phyloP scores from a whole-genome alignment of 2,329 filamentous ascomycete species.

The Huntiella savannae region DNA sequence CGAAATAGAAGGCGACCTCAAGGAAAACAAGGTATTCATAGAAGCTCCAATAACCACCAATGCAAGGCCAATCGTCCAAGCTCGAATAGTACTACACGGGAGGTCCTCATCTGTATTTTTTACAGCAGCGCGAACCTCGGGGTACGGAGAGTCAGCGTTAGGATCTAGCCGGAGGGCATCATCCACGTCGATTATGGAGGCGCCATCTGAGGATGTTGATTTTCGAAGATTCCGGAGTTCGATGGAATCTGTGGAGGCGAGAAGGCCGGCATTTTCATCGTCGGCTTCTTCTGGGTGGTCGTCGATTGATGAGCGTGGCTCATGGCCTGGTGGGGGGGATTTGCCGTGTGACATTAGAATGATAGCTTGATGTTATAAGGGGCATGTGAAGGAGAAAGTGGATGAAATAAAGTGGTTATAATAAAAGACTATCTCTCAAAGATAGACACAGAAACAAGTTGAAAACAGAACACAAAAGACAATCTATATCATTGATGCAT shows the following conservation, averaged over 20 bases:
- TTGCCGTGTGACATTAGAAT: neutral
- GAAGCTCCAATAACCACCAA: constrained; percentile 38
- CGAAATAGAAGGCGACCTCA: constrained; percentile 41
- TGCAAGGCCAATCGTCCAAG: constrained; percentile 41
- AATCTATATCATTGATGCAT: neutral
- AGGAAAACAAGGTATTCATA: constrained; percentile 44
- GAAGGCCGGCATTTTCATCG: constrained; percentile 36
- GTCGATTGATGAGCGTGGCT: constrained; percentile 5
- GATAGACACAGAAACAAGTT: neutral
- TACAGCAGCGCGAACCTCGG: constrained; percentile 45
- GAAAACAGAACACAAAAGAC: neutral
- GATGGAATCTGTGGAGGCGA: constrained; percentile 24
- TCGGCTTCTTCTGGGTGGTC: constrained; percentile 17
- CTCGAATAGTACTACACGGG: constrained; percentile 46
- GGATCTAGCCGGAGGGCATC: constrained; percentile 17
- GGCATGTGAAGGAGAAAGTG: neutral
- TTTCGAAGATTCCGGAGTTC: constrained; percentile 12
- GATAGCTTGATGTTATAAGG: neutral
- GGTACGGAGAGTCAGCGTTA: constrained; percentile 42
- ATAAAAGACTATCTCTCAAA: neutral
- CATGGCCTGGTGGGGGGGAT: neutral
- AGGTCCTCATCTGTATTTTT: constrained; percentile 45
- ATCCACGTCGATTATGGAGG: constrained; percentile 2
- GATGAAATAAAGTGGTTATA: neutral
- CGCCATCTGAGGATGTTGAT: constrained; percentile 4